phyloP scores from a whole-genome alignment of 257 asterid species.

The Capsicum baccatum region DNA sequence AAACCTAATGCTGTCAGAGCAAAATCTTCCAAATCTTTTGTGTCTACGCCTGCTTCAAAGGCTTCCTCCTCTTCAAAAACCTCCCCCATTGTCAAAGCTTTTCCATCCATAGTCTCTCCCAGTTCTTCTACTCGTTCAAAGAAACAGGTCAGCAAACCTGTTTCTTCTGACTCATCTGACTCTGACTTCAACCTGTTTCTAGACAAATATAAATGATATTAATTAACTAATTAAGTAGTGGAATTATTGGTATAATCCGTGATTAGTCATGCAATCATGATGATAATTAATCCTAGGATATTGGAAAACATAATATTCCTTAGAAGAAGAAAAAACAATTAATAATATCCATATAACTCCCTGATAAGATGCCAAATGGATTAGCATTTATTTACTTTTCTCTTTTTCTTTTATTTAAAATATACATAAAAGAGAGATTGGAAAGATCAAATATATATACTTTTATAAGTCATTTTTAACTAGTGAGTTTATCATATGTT shows the following conservation, averaged over 20 bases:
- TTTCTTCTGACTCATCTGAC: too few relatives aligned
- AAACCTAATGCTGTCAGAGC: too few relatives aligned
- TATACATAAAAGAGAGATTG: not conserved
- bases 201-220: not conserved
- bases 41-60: too few relatives aligned
- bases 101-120: too few relatives aligned
- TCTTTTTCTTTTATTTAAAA: not conserved
- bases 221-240: not conserved
- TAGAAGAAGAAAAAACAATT: not conserved
- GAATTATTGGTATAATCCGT: not conserved
- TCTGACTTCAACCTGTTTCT: too few relatives aligned
- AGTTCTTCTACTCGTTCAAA: too few relatives aligned
- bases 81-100: too few relatives aligned
- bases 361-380: conserved; percentile 19
- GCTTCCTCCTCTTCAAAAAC: too few relatives aligned
- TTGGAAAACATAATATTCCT: not conserved
- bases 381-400: not conserved
- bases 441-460: not conserved
- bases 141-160: too few relatives aligned
- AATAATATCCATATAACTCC: not conserved
- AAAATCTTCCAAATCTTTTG: too few relatives aligned
- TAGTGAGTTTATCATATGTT: too few relatives aligned
- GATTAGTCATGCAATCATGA: not conserved
- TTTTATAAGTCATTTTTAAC: too few relatives aligned
- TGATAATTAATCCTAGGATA: not conserved